phyloP scores from a whole-genome alignment of 1,284 basidiomycete genomes.

The Mixia osmundae region DNA sequence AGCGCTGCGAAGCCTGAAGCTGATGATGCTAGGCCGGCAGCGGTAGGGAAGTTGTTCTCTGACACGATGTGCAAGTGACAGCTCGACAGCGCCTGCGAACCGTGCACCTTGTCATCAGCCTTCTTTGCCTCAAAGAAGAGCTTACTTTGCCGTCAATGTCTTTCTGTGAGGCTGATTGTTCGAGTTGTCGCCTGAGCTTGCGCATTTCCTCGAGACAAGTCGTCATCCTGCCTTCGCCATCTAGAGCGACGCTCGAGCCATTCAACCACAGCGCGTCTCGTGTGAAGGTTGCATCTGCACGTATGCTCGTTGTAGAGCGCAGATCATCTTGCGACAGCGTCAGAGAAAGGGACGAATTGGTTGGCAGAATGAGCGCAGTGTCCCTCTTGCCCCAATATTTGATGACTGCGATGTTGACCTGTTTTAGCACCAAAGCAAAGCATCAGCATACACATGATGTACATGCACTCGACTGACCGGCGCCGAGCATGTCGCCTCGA shows the following conservation, averaged over 20 bases:
- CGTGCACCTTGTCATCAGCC: constrained; percentile 1
- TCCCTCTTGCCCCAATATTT: constrained; percentile 82
- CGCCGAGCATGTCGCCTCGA: no score
- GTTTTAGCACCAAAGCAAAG: no score
- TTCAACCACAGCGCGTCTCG: constrained; percentile 82
- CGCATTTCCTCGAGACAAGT: constrained; percentile 81
- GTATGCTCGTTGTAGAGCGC: constrained; percentile 75
- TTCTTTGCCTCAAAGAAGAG: constrained; percentile 1
- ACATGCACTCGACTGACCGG: no score
- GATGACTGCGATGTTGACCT: constrained; percentile 1
- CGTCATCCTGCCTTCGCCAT: constrained; percentile 46
- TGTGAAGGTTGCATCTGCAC: constrained; percentile 50
- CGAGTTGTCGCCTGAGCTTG: constrained; percentile 44
- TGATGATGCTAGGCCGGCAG: constrained; percentile 89
- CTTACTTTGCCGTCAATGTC: not conserved
- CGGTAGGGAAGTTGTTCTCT: constrained; percentile 97
- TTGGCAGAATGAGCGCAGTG: constrained; percentile 81
- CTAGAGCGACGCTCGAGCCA: constrained; percentile 70
- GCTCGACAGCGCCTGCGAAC: constrained; percentile 35
- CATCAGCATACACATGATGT: no score
- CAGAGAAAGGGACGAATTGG: constrained; percentile 90
- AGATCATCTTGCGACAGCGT: constrained; percentile 93
- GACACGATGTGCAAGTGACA: constrained; percentile 68
- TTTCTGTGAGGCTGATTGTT: constrained; percentile 26
- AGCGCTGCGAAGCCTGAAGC: constrained; percentile 93